Percentiles rank a stretch among this genome's conserved stretches.
These are phyloP conservation scores for Pulveroboletus sp. DNA, from an alignment of 768 basidiomycete species.

Conservation along the genomic window DNA sequence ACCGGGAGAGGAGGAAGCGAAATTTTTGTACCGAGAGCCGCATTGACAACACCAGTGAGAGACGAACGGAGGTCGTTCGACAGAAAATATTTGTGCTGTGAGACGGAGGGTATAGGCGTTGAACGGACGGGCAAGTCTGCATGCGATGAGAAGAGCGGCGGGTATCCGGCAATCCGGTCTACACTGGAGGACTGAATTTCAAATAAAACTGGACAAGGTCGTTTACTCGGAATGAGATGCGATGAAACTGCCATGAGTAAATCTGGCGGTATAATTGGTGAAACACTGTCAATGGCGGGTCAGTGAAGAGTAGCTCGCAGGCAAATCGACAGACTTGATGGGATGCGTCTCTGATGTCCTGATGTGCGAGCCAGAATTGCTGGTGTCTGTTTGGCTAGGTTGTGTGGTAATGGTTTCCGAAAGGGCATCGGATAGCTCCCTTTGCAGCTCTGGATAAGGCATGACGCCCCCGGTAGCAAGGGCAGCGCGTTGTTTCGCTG, in stretches of 20 bases:
- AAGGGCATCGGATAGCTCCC: slow-evolving; percentile 53
- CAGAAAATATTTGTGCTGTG: slow-evolving; percentile 7
- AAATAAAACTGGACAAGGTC: slow-evolving; percentile 32
- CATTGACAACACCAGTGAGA: slow-evolving; percentile 20
- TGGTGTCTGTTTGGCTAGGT: background rate
- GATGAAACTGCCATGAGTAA: slow-evolving; percentile 40
- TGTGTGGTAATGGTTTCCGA: slow-evolving; percentile 34
- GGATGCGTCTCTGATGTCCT: slow-evolving; percentile 82
- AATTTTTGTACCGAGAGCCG: slow-evolving; percentile 18
- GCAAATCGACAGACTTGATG: slow-evolving; percentile 58
- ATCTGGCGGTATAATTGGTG: slow-evolving; percentile 52
- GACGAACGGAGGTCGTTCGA: slow-evolving; percentile 13
- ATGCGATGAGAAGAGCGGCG: slow-evolving; percentile 39
- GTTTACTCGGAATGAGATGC: slow-evolving; percentile 22
- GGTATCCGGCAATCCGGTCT: slow-evolving; percentile 36
- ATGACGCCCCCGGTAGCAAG: slow-evolving; percentile 14
- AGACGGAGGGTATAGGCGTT: slow-evolving; percentile 15
- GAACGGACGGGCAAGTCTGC: slow-evolving; percentile 25
- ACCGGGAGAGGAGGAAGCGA: slow-evolving; percentile 15
- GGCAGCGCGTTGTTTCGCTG: slow-evolving; percentile 22
- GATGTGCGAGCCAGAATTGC: slow-evolving; percentile 19
- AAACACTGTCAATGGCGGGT: slow-evolving; percentile 37
- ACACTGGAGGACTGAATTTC: slow-evolving; percentile 32
- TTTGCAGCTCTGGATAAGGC: slow-evolving; percentile 33
- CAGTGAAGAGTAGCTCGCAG: background rate